phyloP scores from a whole-genome alignment of 805 yeast genomes.

The Candida sithepensis region DNA sequence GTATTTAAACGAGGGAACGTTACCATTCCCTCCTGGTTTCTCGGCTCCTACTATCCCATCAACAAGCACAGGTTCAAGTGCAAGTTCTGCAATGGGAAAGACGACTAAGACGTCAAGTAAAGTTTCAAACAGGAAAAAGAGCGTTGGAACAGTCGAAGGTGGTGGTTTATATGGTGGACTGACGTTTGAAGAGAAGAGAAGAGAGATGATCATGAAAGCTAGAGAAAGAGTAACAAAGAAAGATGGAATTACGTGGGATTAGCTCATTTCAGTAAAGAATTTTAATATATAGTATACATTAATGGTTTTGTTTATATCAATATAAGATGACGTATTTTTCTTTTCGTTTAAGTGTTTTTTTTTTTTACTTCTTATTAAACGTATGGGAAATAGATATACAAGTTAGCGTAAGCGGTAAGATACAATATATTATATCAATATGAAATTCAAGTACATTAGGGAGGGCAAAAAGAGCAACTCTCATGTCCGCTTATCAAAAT shows the following conservation, averaged over 20 bases:
- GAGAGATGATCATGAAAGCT: slow-evolving; percentile 58
- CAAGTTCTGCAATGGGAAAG: background rate
- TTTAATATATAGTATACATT: background rate
- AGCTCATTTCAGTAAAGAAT: too few species aligned
- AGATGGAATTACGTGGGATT: slow-evolving; percentile 13
- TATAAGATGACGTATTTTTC: background rate
- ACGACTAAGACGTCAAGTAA: background rate
- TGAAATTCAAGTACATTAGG: too few species aligned
- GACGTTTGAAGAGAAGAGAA: slow-evolving; percentile 44
- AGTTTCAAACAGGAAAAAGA: background rate
- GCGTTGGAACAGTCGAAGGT: background rate
- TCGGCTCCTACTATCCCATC: slow-evolving; percentile 2
- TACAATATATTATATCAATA: background rate
- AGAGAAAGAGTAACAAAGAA: slow-evolving; percentile 46
- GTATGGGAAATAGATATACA: background rate
- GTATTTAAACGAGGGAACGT: slow-evolving; percentile 55
- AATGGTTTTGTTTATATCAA: background rate
- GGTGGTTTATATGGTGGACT: slow-evolving; percentile 38
- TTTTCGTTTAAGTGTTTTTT: background rate
- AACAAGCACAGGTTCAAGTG: slow-evolving; percentile 1
- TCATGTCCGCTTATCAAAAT: slow-evolving; percentile 28
- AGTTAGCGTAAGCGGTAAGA: background rate
- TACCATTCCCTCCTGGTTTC: slow-evolving; percentile 38
- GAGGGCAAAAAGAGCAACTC: background rate
- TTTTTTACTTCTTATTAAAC: background rate